These are phyloP conservation scores for Leccinum olivaceopallidum DNA, from an alignment of 768 basidiomycete species.

Conservation along the genomic window DNA sequence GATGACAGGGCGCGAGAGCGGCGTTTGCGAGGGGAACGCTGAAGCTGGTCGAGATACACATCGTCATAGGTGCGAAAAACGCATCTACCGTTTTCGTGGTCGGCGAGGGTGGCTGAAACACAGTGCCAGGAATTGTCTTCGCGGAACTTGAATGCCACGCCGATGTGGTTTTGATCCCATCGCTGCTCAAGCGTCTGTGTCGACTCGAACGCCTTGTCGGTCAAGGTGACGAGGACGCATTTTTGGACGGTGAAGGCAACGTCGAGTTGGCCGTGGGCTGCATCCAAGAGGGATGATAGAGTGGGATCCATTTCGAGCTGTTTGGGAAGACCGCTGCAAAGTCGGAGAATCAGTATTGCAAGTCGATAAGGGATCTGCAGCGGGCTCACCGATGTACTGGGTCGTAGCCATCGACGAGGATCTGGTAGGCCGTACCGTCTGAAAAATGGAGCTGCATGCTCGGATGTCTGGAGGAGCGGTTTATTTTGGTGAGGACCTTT, in stretches of 20 bases:
- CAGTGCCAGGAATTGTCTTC: slow-evolving; percentile 57
- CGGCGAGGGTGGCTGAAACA: slow-evolving; percentile 62
- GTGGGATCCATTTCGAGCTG: slow-evolving; percentile 52
- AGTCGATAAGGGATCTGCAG: background rate
- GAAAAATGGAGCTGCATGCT: slow-evolving; percentile 48
- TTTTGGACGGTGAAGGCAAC: slow-evolving; percentile 47
- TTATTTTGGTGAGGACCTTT: slow-evolving; percentile 42
- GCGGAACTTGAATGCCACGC: slow-evolving; percentile 55
- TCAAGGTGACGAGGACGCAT: slow-evolving; percentile 53
- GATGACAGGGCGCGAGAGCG: slow-evolving; percentile 24
- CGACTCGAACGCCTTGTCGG: slow-evolving; percentile 58
- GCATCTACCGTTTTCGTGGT: slow-evolving; percentile 48
- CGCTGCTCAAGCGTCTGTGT: slow-evolving; percentile 30
- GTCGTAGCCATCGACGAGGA: slow-evolving; percentile 66
- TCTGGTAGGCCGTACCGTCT: slow-evolving; percentile 44
- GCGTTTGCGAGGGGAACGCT: slow-evolving; percentile 42
- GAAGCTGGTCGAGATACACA: slow-evolving; percentile 52
- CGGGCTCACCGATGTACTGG: slow-evolving; percentile 43
- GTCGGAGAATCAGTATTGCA: background rate
- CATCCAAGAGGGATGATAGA: slow-evolving; percentile 43
- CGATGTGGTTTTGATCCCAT: slow-evolving; percentile 38
- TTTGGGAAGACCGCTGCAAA: slow-evolving; percentile 51
- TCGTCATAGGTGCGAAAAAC: slow-evolving; percentile 61
- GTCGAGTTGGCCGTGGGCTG: slow-evolving; percentile 32
- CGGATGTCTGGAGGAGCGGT: slow-evolving; percentile 46